Evolutionary conservation across 441 rosid genomes (phyloP).

Genomic region (Macaranga tanarius): DNA sequence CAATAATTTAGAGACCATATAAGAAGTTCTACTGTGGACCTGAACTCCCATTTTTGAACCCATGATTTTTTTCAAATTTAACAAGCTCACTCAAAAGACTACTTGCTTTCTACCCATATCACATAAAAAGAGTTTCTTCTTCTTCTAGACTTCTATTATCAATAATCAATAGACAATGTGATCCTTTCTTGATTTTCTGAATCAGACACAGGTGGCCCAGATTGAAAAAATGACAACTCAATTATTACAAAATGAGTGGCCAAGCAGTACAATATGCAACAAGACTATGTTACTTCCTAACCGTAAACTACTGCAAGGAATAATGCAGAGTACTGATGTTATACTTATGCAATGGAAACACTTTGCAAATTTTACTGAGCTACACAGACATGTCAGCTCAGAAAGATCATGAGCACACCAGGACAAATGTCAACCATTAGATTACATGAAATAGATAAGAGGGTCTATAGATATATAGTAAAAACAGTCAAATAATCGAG

Average conservation of each 20-base stretch:
- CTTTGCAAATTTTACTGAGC: constrained; percentile 16
- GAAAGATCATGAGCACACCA: constrained; percentile 12
- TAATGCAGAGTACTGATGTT: no score
- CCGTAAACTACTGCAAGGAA: constrained; percentile 14
- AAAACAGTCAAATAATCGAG: constrained; percentile 28
- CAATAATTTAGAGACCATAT: constrained; percentile 36
- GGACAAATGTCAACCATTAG: not conserved
- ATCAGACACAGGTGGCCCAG: constrained; percentile 43
- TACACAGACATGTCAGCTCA: constrained; percentile 1
- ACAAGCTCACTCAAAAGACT: constrained; percentile 12
- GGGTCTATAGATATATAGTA: constrained; percentile 25
- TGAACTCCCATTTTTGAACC: constrained; percentile 31
- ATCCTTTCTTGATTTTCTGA: constrained; percentile 29
- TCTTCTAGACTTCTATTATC: not conserved
- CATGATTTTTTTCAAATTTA: constrained; percentile 20
- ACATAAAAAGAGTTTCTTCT: no score
- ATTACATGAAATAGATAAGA: not conserved
- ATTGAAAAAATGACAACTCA: constrained; percentile 29
- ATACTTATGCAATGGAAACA: constrained; percentile 19
- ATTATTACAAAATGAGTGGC: constrained; percentile 34
- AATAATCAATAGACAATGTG: constrained; percentile 17
- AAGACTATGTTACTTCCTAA: constrained; percentile 2
- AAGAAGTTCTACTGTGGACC: constrained; percentile 30
- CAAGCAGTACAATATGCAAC: constrained; percentile 15
- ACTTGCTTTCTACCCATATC: not conserved